Base-by-base conservation (phyloP, 2,329 filamentous ascomycete species). In the Colletotrichum falcatum region DNA sequence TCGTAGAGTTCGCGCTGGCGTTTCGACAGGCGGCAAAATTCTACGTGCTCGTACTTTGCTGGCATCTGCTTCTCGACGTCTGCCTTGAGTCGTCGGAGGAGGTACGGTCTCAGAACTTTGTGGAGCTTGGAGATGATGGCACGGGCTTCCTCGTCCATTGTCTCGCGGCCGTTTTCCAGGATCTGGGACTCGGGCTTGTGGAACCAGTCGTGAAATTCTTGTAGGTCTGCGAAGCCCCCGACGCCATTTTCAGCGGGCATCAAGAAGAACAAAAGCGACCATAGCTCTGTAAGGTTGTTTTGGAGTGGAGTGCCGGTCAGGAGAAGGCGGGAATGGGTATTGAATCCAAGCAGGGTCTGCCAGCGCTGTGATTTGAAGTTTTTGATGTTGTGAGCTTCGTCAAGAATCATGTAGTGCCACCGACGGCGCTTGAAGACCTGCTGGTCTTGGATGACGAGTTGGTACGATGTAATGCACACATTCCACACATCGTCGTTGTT, bases 51-150 rank as follows among this genome's bases (percentile, higher is more conserved):
- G 77, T 97, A 97, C 80, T 99, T 99, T 72, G 90, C 95, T 0
- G 97, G 96, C 93, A 99, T 97, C 79, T 99, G 96, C 83, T 98
- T 98, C 83, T 99, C 97, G 7, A 99, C 96, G 77, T 99, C 96
- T 54, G 94, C 93, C 82, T 99, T 99, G 67, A 99, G 84, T 66
- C 96, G 90, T 61, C 96, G 91, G 8, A 99, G 86, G 14, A 99
- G 87, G 77, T 98, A 98, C 0, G 96, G 96, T 2, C 97, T 90
- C 12, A 99, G 86, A 28, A 98, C 94, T 74, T 97, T 94, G 83
- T 99, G 97, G 5, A 99, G 88, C 79, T 98, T 97, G 55, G 91
- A 90, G 73, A 99, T 97, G 74, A 98, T 95, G 67, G 92, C 92
- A 75, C 94, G 93, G 16, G 95, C 94, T 80, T 99, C 95, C 14